Evolutionary conservation across 306 rosid genomes (phyloP).

Genomic region (Glycyrrhiza uralensis): DNA sequence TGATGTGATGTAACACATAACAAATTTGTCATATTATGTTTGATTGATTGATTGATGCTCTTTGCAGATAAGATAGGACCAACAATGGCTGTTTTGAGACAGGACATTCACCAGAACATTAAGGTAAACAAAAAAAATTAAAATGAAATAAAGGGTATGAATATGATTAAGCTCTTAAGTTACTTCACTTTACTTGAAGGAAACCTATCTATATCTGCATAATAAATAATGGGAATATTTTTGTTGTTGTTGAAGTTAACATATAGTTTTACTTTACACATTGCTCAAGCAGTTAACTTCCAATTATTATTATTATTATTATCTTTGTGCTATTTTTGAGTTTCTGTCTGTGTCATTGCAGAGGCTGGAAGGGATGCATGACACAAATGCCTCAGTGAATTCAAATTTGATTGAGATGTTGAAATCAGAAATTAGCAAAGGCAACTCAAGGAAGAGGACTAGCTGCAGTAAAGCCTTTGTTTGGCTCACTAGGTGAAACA

Average conservation of each 20-base stretch:
- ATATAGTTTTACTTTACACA: background rate
- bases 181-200: background rate
- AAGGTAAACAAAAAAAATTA: constrained; percentile 44
- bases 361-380: constrained; percentile 70
- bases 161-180: background rate
- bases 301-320: no score
- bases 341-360: constrained; percentile 31
- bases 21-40: constrained; percentile 19
- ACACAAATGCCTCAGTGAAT: constrained; percentile 48
- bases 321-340: background rate
- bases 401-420: constrained; percentile 78
- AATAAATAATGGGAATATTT: background rate
- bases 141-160: background rate
- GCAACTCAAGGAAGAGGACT: constrained; percentile 43
- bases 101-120: constrained; percentile 79
- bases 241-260: background rate
- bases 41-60: background rate
- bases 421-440: constrained; percentile 61
- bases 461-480: constrained; percentile 76
- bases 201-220: background rate
- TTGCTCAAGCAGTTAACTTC: background rate
- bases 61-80: constrained; percentile 97
- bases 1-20: constrained; percentile 17
- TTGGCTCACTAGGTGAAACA: constrained; percentile 83
- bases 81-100: constrained; percentile 84